Percentiles rank a stretch among this genome's conserved stretches.
Conservation (phyloP, 768 basidiomycete species). For the Boletus vermiculosoides region DNA sequence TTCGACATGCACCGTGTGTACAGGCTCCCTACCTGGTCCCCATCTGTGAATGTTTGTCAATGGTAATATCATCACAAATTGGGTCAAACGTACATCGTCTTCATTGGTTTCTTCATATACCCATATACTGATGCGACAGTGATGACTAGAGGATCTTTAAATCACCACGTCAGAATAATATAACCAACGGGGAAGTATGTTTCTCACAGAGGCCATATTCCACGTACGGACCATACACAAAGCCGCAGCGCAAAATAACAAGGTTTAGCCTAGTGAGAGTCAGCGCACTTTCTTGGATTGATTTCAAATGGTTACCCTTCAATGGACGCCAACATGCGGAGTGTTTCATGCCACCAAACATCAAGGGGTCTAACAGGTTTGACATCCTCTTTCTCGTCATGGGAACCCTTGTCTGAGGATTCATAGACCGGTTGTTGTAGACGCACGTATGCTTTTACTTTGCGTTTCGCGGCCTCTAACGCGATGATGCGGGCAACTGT, state of each 20-base stretch:
- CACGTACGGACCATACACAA: constrained; percentile 80
- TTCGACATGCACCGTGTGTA: constrained; percentile 73
- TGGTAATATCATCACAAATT: background rate
- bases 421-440: constrained; percentile 79
- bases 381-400: constrained; percentile 71
- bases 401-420: constrained; percentile 59
- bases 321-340: constrained; percentile 72
- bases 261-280: constrained; percentile 62
- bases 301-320: constrained; percentile 48
- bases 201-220: constrained; percentile 64
- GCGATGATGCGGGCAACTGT: constrained; percentile 66
- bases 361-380: constrained; percentile 71
- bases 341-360: constrained; percentile 87
- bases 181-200: constrained; percentile 7
- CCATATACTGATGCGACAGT: constrained; percentile 81
- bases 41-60: constrained; percentile 47
- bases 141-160: constrained; percentile 63
- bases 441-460: constrained; percentile 76
- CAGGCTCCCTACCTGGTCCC: constrained; percentile 74
- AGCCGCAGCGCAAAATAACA: constrained; percentile 71
- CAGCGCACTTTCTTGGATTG: background rate
- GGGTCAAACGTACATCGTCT: constrained; percentile 59
- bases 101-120: constrained; percentile 81
- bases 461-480: constrained; percentile 74
- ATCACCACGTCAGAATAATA: constrained; percentile 13